Evolutionary conservation across 2,329 filamentous ascomycete genomes (phyloP).

Genomic region (Hymenoscyphus fraxineus): DNA sequence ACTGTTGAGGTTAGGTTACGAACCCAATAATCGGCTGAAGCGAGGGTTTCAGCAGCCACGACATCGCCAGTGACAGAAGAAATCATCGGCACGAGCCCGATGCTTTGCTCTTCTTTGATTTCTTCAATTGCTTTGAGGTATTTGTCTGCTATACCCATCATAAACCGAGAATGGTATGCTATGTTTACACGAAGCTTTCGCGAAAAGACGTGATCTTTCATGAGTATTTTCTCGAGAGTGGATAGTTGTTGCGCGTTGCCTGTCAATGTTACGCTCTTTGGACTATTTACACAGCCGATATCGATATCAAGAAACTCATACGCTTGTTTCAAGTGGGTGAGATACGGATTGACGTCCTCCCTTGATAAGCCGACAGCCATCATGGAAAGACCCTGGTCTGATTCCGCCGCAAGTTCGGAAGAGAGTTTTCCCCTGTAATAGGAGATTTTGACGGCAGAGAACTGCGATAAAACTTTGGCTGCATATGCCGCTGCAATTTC

Average conservation of each 20-base stretch:
- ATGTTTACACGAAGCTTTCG: slow-evolving; percentile 21
- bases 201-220: slow-evolving; percentile 14
- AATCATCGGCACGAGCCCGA: slow-evolving; percentile 35
- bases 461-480: slow-evolving; percentile 27
- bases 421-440: not conserved
- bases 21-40: slow-evolving; percentile 41
- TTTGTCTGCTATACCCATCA: slow-evolving; percentile 26
- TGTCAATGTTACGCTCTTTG: slow-evolving; percentile 27
- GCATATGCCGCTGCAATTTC: slow-evolving; percentile 39
- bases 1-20: slow-evolving; percentile 44
- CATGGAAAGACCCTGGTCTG: not conserved
- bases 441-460: not conserved
- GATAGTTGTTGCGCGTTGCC: slow-evolving; percentile 10
- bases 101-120: not conserved
- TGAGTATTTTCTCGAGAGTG: not conserved
- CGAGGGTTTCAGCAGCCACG: slow-evolving; percentile 18
- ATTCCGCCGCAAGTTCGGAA: not conserved
- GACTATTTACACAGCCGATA: slow-evolving; percentile 33
- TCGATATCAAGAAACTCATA: slow-evolving; percentile 12
- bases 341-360: not conserved
- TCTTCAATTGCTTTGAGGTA: slow-evolving; percentile 19
- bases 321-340: not conserved
- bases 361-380: not conserved
- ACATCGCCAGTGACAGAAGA: slow-evolving; percentile 39
- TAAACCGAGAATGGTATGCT: slow-evolving; percentile 33